Base-by-base conservation (phyloP, 1,284 basidiomycete genomes). In the Lignosus rhinocerotis region DNA sequence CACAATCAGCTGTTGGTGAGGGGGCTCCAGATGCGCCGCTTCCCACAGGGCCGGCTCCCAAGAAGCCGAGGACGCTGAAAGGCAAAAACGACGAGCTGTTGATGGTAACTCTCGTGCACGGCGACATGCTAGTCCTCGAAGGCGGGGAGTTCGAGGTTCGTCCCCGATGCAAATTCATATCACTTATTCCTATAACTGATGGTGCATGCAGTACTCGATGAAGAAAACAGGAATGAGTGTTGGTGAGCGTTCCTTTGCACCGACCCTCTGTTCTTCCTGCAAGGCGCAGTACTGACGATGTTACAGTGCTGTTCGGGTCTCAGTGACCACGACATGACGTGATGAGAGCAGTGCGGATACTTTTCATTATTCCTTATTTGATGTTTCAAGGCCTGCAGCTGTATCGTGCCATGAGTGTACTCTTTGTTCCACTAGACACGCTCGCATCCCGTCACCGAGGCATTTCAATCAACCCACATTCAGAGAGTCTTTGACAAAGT, bases 31-130 rank as follows among this genome's bases (percentile, higher is more conserved):
- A 53, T 31, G 45, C 10, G 10, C 19, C 32, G 32, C 6, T n/a
- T 4, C 21, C 14, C 3, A 41, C 17, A n/a, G 55, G 41, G n/a
- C 33, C 44, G 17, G 14, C 38, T 16, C 31, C 38, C 21, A 30
- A 2, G 39, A 42, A 34, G 38, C 30, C 34, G 19, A 45, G 17
- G 48, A 51, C 50, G 50, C 25, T 17, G 53, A 63, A 56, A 42
- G 43, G 46, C 17, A 32, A 51, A 12, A 10, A 12, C 60, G 58
- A 56, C 7, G 66, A 73, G 36, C 56, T 63, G 32, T 66, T 81
- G 25, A 71, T 75, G 19, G 60, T 85, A 30, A 81, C 78, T 11
- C 72, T 87, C 52, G 77, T 85, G 21, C 85, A 87, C 63, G 84
- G 85, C 0, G 85, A 87, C 66, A 70, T 80, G 53, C 63, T 83